Evolutionary conservation across 352 stramenopile genomes (phyloP).

Genomic region (Phytophthora parvispora): DNA sequence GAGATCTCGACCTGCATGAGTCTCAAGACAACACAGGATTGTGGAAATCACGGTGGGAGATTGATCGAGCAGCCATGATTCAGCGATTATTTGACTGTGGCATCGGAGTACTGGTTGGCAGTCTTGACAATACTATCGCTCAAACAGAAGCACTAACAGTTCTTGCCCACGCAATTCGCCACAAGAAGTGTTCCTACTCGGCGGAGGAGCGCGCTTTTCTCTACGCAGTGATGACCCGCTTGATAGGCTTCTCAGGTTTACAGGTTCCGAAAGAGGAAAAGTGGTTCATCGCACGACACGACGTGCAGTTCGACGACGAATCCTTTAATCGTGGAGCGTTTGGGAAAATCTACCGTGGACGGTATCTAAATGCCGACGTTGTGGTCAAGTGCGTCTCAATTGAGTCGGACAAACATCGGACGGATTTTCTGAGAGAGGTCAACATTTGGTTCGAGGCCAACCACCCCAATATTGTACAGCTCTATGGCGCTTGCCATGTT

Average conservation of each 20-base stretch:
- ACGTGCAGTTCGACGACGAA: background rate
- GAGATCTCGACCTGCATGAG: background rate
- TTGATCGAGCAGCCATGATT: background rate
- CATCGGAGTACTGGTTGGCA: background rate
- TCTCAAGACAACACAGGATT: background rate
- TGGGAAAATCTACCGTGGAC: background rate
- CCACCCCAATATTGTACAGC: conserved; percentile 1
- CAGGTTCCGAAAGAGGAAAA: background rate
- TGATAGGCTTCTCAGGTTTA: background rate
- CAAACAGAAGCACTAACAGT: background rate
- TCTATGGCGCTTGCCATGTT: conserved; percentile 4
- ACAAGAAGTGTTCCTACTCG: background rate
- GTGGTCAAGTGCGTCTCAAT: background rate
- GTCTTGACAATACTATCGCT: background rate
- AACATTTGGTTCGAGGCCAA: conserved; percentile 1
- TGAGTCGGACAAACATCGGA: background rate
- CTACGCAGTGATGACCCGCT: background rate
- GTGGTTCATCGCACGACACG: background rate
- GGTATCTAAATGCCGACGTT: background rate
- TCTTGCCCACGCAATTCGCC: background rate
- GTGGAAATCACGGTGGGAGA: background rate
- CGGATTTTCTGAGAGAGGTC: conserved; percentile 7
- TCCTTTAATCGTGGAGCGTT: background rate
- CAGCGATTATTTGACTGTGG: background rate
- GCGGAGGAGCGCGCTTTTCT: background rate